Base-by-base conservation (phyloP, 2,329 filamentous ascomycete species). In the Sodiomyces alkalinus region DNA sequence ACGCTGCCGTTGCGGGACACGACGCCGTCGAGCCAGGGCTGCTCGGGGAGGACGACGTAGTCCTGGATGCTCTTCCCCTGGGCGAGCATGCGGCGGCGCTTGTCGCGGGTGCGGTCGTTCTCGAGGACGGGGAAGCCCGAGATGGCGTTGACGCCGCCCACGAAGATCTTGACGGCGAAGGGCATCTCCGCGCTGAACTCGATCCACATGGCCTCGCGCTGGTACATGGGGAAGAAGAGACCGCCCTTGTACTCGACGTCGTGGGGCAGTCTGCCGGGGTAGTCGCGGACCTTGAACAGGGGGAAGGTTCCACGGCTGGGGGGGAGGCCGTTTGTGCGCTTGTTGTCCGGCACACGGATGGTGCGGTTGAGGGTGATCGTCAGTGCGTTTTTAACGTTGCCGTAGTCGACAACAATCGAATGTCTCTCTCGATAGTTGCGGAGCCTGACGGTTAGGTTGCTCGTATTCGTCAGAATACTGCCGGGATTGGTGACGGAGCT, bases 211-310 rank as follows among this genome's bases (percentile, higher is more conserved):
- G 54, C 55, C 28, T 59, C 54, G 7, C 38, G 44, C 34, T 52
- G 42, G 37, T 62, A 52, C 48, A 66, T 63, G 1, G 59, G 53
- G 5, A 65, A 42, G 36, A 64, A 58, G 0, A 60, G 26, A 2
- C 61, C 60, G 3, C 55, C 55, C 33, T 60, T 60, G 2, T 33
- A 37, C 0, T 34, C 39, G 39, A 63, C 52, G 4, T 41, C 29
- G 0, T 33, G 8, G 1, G 51, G 51, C 12, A 66, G 38, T 0
- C 38, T 43, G 1, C 36, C 27, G 6, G 41, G 34, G 29, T 53
- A 53, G 5, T 51, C 33, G 4, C 35, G 32, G 11, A 55, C 42
- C 19, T 45, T 42, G 35, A 48, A 56, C 4, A 64, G 40, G 2
- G 51, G 52, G 37, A 60, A 62, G 0, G 13, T 7, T 1, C 53